phyloP scores from a whole-genome alignment of 805 yeast species.

The Candida stauntonica region DNA sequence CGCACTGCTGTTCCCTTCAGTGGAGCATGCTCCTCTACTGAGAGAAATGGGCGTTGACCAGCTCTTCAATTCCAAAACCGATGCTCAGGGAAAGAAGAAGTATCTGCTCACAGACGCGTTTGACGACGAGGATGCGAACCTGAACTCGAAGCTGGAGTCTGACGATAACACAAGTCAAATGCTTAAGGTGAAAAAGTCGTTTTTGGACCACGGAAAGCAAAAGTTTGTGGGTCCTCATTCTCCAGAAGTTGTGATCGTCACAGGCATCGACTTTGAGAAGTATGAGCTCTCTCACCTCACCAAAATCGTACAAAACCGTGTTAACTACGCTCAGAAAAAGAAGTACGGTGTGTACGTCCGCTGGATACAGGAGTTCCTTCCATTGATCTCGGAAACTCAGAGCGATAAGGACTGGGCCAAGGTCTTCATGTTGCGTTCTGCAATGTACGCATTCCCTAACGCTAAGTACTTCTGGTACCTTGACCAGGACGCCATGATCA shows the following conservation, averaged over 20 bases:
- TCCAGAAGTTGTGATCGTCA: constrained; percentile 73
- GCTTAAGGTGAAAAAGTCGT: constrained; percentile 46
- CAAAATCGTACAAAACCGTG: constrained; percentile 76
- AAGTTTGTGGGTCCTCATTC: constrained; percentile 37
- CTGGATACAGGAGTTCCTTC: constrained; percentile 80
- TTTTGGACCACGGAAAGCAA: constrained; percentile 62
- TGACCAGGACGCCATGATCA: constrained; percentile 72
- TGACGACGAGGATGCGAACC: constrained; percentile 34
- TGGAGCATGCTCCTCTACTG: constrained; percentile 62
- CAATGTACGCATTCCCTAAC: constrained; percentile 89
- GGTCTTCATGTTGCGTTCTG: constrained; percentile 66
- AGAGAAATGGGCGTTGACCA: constrained; percentile 51
- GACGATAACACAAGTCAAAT: constrained; percentile 31
- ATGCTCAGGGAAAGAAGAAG: constrained; percentile 38
- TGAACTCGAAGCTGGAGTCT: constrained; percentile 35
- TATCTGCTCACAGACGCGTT: constrained; percentile 33
- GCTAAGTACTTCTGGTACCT: constrained; percentile 90
- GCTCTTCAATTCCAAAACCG: constrained; percentile 45
- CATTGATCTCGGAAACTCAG: constrained; percentile 41
- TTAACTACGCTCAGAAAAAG: constrained; percentile 80
- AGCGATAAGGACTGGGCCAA: constrained; percentile 58
- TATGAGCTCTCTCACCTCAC: constrained; percentile 57
- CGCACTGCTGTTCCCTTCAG: constrained; percentile 64
- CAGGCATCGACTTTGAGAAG: constrained; percentile 71
- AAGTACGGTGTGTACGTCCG: constrained; percentile 80